phyloP scores from a whole-genome alignment of 495 filamentous ascomycete genomes.

The Hyaloscypha bicolor region DNA sequence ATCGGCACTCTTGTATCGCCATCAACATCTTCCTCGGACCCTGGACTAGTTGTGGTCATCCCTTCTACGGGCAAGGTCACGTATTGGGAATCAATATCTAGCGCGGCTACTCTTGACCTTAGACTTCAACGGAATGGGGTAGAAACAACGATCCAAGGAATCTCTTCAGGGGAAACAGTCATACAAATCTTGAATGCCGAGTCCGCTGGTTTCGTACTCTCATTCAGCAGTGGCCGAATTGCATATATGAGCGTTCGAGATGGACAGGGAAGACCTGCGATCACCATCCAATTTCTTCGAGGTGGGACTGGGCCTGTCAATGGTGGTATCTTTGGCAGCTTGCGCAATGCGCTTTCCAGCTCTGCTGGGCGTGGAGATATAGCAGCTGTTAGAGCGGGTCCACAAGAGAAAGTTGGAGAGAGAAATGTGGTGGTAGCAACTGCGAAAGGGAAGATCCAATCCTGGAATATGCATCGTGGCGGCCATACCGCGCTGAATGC shows the following conservation, averaged over 20 bases:
- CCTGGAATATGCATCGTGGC: constrained; percentile 86
- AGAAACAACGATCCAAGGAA: constrained; percentile 68
- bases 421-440: constrained; percentile 80
- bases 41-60: constrained; percentile 82
- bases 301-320: constrained; percentile 45
- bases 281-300: constrained; percentile 72
- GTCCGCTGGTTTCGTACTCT: constrained; percentile 78
- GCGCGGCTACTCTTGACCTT: constrained; percentile 73
- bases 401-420: constrained; percentile 73
- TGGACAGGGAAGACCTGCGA: constrained; percentile 77
- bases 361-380: constrained; percentile 71
- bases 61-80: constrained; percentile 80
- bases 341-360: constrained; percentile 70
- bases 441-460: constrained; percentile 69
- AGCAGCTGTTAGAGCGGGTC: constrained; percentile 71
- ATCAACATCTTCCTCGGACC: constrained; percentile 70
- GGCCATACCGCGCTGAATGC: constrained; percentile 54
- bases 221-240: constrained; percentile 80
- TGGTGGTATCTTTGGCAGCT: constrained; percentile 72
- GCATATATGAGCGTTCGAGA: constrained; percentile 86
- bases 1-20: constrained; percentile 78
- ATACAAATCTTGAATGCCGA: constrained; percentile 79
- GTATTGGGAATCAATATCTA: constrained; percentile 94
- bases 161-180: constrained; percentile 77
- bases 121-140: constrained; percentile 77